Evolutionary conservation across 306 rosid species (phyloP).

Genomic region (Malus domestica): ASM211411v1 NC_041805.1:11427001-11427500

Average conservation of each 20-base stretch:
- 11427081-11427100: not conserved
- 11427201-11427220: not conserved
- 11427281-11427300: not conserved
- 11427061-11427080: not conserved
- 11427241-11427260: not conserved
- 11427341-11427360: not conserved
- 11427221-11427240: not conserved
- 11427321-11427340: not conserved
- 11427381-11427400: not conserved
- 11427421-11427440: not conserved
- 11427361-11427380: not conserved
- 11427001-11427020: not conserved
- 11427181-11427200: not conserved
- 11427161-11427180: not conserved
- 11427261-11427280: not conserved
- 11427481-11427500: constrained; percentile 8
- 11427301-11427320: not conserved
- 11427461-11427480: not conserved
- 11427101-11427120: not conserved
- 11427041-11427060: not conserved
- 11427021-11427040: not conserved
- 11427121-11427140: not conserved
- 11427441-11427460: not conserved
- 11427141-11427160: not conserved
- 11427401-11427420: not conserved